Evolutionary conservation across 768 basidiomycete genomes (phyloP).

Genomic region (Suillus brevipes): DNA sequence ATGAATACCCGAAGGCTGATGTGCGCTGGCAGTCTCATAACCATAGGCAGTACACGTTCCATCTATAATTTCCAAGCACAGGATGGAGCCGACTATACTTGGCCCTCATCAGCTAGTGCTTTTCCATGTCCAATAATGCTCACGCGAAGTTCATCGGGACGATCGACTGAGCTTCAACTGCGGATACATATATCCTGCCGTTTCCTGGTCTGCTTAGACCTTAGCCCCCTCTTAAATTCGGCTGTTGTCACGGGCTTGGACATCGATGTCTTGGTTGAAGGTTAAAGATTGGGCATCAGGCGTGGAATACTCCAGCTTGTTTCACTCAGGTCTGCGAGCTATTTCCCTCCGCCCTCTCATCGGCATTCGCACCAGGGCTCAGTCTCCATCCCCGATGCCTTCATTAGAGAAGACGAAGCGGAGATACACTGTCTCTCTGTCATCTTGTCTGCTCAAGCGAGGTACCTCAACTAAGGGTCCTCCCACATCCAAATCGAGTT

Average conservation of each 20-base stretch:
- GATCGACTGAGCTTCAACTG: slow-evolving; percentile 20
- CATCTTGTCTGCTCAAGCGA: slow-evolving; percentile 14
- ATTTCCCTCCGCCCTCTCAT: slow-evolving; percentile 23
- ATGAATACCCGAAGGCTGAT: not conserved
- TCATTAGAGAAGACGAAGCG: slow-evolving; percentile 6
- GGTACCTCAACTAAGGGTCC: slow-evolving; percentile 8
- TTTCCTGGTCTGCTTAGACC: not conserved
- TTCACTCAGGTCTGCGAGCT: slow-evolving; percentile 35
- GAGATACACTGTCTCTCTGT: slow-evolving; percentile 11
- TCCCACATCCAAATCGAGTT: slow-evolving; percentile 9
- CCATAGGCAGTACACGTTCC: not conserved
- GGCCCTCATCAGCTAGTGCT: not conserved
- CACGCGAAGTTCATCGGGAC: slow-evolving; percentile 6
- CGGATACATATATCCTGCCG: slow-evolving; percentile 29
- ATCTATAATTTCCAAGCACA: slow-evolving; percentile 2
- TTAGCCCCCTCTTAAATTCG: slow-evolving; percentile 3
- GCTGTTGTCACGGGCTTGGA: not conserved
- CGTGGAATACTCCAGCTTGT: slow-evolving; percentile 35
- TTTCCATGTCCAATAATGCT: not conserved
- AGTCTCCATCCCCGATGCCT: slow-evolving; percentile 8
- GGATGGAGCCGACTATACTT: slow-evolving; percentile 1
- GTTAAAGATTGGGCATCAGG: slow-evolving; percentile 30
- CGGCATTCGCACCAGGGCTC: slow-evolving; percentile 6
- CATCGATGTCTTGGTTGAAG: slow-evolving; percentile 33
- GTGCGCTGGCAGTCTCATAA: not conserved